Conservation (phyloP, 768 basidiomycete genomes). For the Zangia roseola region DNA sequence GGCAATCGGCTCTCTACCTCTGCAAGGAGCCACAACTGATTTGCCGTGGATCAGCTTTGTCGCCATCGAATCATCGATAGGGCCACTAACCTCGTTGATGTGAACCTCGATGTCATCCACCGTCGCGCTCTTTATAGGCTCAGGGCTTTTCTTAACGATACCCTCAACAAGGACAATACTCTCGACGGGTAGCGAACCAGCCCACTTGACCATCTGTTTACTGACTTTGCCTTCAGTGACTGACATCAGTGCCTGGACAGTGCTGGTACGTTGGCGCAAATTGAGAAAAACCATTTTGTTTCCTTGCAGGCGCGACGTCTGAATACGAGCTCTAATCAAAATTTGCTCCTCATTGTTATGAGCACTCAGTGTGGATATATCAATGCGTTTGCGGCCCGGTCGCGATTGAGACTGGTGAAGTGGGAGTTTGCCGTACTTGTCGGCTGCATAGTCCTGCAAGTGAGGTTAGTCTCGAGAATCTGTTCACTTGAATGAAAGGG, state of each 20-base stretch:
- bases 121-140: constrained; percentile 88
- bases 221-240: constrained; percentile 76
- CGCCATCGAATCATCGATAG: neutral
- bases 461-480: constrained; percentile 2
- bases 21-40: constrained; percentile 77
- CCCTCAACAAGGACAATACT: constrained; percentile 93
- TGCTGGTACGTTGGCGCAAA: constrained; percentile 81
- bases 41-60: neutral
- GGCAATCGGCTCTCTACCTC: constrained; percentile 79
- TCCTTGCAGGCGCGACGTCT: constrained; percentile 88
- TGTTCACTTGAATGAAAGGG: constrained; percentile 34
- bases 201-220: constrained; percentile 98
- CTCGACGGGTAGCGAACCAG: constrained; percentile 73
- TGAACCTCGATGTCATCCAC: constrained; percentile 87
- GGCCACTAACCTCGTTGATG: constrained; percentile 63
- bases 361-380: constrained; percentile 63
- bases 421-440: constrained; percentile 85
- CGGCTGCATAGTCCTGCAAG: constrained; percentile 67
- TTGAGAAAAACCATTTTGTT: constrained; percentile 95
- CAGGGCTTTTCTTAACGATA: constrained; percentile 70
- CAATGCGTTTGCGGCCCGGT: constrained; percentile 53
- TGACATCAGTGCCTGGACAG: constrained; percentile 83
- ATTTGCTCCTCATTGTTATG: constrained; percentile 70
- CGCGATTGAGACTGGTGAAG: constrained; percentile 90
- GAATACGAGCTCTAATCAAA: constrained; percentile 84